Percentiles rank a stretch among this genome's conserved stretches.
These are phyloP conservation scores for Heliamphora pulchella DNA, from an alignment of 179 eudicot species.

Conservation along the genomic window DNA sequence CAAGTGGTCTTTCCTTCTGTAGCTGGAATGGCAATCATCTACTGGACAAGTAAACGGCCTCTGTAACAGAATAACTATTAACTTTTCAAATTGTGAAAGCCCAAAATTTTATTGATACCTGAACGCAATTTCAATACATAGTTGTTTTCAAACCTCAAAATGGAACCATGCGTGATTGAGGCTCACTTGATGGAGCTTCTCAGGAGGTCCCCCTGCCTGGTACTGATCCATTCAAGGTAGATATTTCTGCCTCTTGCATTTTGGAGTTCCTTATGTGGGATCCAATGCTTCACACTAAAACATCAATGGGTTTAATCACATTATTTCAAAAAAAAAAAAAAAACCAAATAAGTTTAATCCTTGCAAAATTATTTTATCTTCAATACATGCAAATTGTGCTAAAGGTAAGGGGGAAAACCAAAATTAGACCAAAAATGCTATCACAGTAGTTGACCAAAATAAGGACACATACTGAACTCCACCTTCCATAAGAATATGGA, in stretches of 20 bases:
- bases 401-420: not conserved
- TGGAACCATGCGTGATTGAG: slow-evolving; percentile 47
- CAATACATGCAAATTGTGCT: not conserved
- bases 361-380: slow-evolving; percentile 18
- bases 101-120: not conserved
- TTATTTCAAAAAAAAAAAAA: slow-evolving; percentile 26
- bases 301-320: slow-evolving; percentile 14
- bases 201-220: slow-evolving; percentile 99
- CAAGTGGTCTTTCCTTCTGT: slow-evolving; percentile 83
- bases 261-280: slow-evolving; percentile 93
- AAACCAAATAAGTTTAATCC: not conserved
- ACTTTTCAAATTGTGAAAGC: not conserved
- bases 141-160: slow-evolving; percentile 37
- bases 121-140: not conserved
- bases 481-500: too few species aligned
- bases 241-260: slow-evolving; percentile 77
- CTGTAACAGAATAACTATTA: slow-evolving; percentile 31
- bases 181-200: slow-evolving; percentile 96
- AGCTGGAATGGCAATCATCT: slow-evolving; percentile 63
- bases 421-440: not conserved
- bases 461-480: not conserved
- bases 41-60: slow-evolving; percentile 70
- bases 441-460: not conserved
- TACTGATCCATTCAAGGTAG: slow-evolving; percentile 94
- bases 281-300: slow-evolving; percentile 96